Percentiles rank a stretch among this genome's conserved stretches.
phyloP scores from a whole-genome alignment of 352 stramenopile genomes.

The Globisporangium iwayamae region DNA sequence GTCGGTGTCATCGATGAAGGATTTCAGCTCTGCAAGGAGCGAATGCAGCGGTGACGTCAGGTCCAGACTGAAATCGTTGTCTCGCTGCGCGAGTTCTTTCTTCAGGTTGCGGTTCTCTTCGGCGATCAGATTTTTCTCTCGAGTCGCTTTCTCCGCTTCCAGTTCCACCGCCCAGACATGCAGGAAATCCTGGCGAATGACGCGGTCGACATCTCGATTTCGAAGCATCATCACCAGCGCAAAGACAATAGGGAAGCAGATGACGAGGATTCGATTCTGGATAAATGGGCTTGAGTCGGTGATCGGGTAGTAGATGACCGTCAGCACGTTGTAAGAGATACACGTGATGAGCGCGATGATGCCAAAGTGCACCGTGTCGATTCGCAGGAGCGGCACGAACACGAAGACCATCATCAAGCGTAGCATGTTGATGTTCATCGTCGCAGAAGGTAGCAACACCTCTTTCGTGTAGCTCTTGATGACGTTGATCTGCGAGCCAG shows the following conservation, averaged over 20 bases:
- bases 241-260: constrained; percentile 70
- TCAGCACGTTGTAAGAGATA: constrained; percentile 58
- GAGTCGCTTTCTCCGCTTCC: constrained; percentile 62
- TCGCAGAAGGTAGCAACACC: constrained; percentile 58
- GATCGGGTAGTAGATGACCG: constrained; percentile 58
- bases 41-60: constrained; percentile 69
- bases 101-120: constrained; percentile 82
- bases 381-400: constrained; percentile 65
- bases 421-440: constrained; percentile 81
- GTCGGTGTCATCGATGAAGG: constrained; percentile 64
- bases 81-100: constrained; percentile 67
- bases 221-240: constrained; percentile 65
- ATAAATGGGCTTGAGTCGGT: constrained; percentile 62
- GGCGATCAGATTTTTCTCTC: constrained; percentile 77
- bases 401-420: constrained; percentile 76
- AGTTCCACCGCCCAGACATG: constrained; percentile 76
- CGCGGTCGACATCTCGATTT: constrained; percentile 70
- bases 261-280: constrained; percentile 58
- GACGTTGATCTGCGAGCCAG: constrained; percentile 51
- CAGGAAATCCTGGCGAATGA: constrained; percentile 77
- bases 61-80: constrained; percentile 70
- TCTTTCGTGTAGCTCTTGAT: constrained; percentile 61
- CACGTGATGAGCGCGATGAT: constrained; percentile 52
- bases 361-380: constrained; percentile 70
- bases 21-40: constrained; percentile 72